phyloP scores from a whole-genome alignment of 139 green algal genomes.

The Chlorella sp. region DNA sequence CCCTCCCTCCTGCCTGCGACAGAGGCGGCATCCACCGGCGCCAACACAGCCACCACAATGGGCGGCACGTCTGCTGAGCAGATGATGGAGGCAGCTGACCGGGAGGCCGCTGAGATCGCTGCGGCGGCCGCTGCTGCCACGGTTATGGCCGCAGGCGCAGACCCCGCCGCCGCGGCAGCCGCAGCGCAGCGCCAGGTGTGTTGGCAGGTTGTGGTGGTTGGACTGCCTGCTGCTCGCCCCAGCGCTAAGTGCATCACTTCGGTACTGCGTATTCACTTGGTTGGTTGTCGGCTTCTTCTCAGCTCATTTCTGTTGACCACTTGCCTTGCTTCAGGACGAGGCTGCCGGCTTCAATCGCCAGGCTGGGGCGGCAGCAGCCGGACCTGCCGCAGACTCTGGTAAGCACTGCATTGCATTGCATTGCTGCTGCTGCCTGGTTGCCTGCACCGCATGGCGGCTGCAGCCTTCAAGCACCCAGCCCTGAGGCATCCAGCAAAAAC shows the following conservation, averaged over 20 bases:
- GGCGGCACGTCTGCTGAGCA: neutral
- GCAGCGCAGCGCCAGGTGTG: neutral
- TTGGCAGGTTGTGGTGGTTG: neutral
- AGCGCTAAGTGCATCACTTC: too few species aligned
- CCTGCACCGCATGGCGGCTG: too few species aligned
- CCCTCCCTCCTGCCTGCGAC: neutral
- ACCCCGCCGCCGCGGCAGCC: neutral
- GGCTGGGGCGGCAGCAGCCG: neutral
- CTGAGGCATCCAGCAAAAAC: too few species aligned
- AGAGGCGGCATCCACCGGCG: conserved; percentile 11
- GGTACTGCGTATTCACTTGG: too few species aligned
- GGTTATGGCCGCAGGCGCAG: neutral
- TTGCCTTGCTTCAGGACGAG: neutral
- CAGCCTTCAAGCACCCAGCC: too few species aligned
- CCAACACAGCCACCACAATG: neutral
- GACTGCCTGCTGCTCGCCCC: neutral
- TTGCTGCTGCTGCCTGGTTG: neutral
- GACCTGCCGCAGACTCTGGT: neutral
- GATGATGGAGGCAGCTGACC: neutral
- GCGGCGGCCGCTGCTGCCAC: neutral
- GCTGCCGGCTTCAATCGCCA: neutral
- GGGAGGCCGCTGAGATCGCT: neutral
- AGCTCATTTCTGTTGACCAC: neutral
- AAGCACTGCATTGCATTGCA: neutral
- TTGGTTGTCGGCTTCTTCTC: too few species aligned